phyloP scores from a whole-genome alignment of 2,329 filamentous ascomycete genomes.

The Phyllachora maydis region DNA sequence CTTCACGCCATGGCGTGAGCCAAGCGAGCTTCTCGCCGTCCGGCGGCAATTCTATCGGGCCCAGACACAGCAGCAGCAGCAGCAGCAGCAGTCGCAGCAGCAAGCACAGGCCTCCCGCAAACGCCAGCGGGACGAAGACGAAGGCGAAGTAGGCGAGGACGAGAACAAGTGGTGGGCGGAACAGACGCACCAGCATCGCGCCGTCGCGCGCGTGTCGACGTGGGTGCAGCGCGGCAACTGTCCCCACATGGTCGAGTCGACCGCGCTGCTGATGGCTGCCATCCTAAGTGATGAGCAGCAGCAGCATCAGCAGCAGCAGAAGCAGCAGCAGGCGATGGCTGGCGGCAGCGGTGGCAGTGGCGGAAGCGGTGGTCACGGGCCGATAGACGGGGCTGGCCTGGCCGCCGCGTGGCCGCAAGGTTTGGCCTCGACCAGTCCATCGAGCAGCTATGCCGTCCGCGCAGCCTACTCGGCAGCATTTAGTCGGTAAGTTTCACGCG shows the following conservation, averaged over 20 bases:
- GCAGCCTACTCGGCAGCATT: conserved; percentile 58
- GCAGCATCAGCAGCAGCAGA: neutral
- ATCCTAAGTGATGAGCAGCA: conserved; percentile 36
- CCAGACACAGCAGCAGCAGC: conserved; percentile 2
- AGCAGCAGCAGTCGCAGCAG: neutral
- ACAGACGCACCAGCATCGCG: conserved; percentile 14
- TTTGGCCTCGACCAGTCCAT: no score
- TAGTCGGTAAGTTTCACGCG: conserved; percentile 47
- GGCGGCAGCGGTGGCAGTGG: conserved; percentile 5
- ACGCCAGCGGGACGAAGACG: neutral
- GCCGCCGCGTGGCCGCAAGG: no score
- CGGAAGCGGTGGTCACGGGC: neutral
- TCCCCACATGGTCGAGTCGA: conserved; percentile 63
- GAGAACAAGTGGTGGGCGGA: neutral
- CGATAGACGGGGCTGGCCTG: neutral
- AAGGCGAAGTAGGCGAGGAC: no score
- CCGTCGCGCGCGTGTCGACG: conserved; percentile 38
- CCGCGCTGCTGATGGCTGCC: conserved; percentile 50
- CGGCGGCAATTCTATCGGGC: conserved; percentile 38
- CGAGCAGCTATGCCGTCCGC: conserved; percentile 31
- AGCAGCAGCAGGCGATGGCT: conserved; percentile 5
- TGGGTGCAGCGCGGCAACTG: conserved; percentile 58
- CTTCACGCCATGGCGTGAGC: conserved; percentile 53
- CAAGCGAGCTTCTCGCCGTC: conserved; percentile 42
- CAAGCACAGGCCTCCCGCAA: neutral